These are phyloP conservation scores for Suhomyces yuchorum DNA, from an alignment of 1,139 yeast genomes.

Conservation along the genomic window DNA sequence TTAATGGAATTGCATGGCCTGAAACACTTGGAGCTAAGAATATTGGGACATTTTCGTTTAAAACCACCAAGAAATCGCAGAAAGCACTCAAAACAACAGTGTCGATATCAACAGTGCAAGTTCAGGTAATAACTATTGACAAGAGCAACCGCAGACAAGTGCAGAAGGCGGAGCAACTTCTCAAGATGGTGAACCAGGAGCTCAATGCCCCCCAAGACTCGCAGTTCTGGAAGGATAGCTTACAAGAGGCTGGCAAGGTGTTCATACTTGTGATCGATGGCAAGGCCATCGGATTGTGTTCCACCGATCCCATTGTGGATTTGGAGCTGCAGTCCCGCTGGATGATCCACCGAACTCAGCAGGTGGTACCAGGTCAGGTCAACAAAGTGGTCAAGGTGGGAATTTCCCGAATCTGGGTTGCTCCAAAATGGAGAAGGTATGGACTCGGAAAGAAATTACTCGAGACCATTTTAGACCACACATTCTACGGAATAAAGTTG, in stretches of 20 bases:
- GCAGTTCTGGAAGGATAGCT: constrained; percentile 43
- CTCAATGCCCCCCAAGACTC: constrained; percentile 60
- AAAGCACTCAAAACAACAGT: constrained; percentile 7
- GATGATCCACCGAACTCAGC: constrained; percentile 47
- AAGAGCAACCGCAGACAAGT: constrained; percentile 20
- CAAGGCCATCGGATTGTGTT: constrained; percentile 55
- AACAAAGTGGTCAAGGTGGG: constrained; percentile 45
- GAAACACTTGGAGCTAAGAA: constrained; percentile 27
- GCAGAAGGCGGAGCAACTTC: constrained; percentile 27
- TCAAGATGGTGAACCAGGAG: constrained; percentile 58
- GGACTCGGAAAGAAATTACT: constrained; percentile 53
- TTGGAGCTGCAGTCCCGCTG: constrained; percentile 36
- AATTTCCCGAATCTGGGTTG: constrained; percentile 66
- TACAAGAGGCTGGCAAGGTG: constrained; percentile 38
- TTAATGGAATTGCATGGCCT: constrained; percentile 51
- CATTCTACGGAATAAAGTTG: constrained; percentile 55
- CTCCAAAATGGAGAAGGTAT: constrained; percentile 52
- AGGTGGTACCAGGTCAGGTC: constrained; percentile 38
- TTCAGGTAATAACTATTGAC: constrained; percentile 16
- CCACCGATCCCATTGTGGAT: constrained; percentile 40
- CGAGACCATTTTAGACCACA: constrained; percentile 37
- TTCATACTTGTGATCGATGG: constrained; percentile 45
- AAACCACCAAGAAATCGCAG: constrained; percentile 1
- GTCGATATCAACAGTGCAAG: constrained; percentile 13
- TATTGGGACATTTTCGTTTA: constrained; percentile 31